phyloP scores from a whole-genome alignment of 345 rosid species.

The Capsella bursapastoris region DNA sequence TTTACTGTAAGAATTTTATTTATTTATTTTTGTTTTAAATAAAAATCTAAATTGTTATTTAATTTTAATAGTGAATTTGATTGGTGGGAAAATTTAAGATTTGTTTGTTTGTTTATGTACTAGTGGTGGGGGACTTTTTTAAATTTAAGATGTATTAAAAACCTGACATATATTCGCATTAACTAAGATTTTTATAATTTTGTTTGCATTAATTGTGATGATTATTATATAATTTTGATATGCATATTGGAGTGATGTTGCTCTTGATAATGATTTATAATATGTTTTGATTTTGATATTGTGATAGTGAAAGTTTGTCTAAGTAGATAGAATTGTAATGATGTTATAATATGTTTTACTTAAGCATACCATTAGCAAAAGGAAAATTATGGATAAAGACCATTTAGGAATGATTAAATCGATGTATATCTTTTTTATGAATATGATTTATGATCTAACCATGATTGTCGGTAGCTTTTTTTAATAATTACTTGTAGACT shows the following conservation, averaged over 20 bases:
- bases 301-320: slow-evolving; percentile 32
- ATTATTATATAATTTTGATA: slow-evolving; percentile 2
- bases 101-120: slow-evolving; percentile 36
- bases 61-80: neutral
- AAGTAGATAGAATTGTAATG: slow-evolving; percentile 21
- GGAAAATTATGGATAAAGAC: too few relatives aligned
- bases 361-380: neutral
- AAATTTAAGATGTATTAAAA: neutral
- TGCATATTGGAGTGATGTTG: slow-evolving; percentile 18
- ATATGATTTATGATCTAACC: slow-evolving; percentile 30
- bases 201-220: slow-evolving; percentile 8
- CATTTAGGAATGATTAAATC: neutral
- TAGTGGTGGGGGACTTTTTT: slow-evolving; percentile 33
- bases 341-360: slow-evolving; percentile 9
- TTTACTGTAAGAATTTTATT: neutral
- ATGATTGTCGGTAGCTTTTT: slow-evolving; percentile 32
- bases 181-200: neutral
- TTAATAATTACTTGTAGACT: slow-evolving; percentile 14
- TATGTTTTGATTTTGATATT: neutral
- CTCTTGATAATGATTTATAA: neutral
- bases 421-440: neutral
- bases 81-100: slow-evolving; percentile 26
- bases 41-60: neutral
- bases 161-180: slow-evolving; percentile 34
- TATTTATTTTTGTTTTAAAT: neutral